Percentiles rank a stretch among this genome's conserved stretches.
Conservation (phyloP, 352 stramenopile genomes). For the Phytophthora tentaculata region DNA sequence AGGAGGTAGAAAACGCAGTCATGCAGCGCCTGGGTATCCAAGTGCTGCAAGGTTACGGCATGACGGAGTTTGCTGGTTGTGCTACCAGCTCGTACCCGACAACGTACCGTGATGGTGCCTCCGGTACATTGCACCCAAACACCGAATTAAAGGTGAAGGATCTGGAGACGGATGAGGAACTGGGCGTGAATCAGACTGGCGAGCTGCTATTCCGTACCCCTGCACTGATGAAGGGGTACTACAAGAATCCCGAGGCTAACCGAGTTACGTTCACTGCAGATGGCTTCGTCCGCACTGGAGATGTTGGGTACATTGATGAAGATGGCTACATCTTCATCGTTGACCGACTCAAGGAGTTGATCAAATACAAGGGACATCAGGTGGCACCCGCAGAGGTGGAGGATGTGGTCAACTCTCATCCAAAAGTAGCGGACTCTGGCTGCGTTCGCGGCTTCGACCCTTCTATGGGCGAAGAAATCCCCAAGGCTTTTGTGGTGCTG, state of each 20-base stretch:
- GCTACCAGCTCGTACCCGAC: constrained; percentile 52
- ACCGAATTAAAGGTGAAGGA: constrained; percentile 59
- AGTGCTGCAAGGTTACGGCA: constrained; percentile 61
- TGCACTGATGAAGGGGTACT: constrained; percentile 94
- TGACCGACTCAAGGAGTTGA: constrained; percentile 94
- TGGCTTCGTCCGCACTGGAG: constrained; percentile 90
- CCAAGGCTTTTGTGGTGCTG: constrained; percentile 92
- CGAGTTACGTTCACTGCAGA: constrained; percentile 70
- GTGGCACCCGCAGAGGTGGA: constrained; percentile 94
- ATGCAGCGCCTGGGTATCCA: constrained; percentile 60
- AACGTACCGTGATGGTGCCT: constrained; percentile 33
- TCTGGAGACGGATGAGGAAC: constrained; percentile 46
- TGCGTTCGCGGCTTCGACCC: constrained; percentile 57
- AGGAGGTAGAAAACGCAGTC: constrained; percentile 74
- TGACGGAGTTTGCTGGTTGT: constrained; percentile 67
- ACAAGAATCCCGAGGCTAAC: constrained; percentile 89
- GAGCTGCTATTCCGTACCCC: constrained; percentile 90
- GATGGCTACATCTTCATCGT: constrained; percentile 93
- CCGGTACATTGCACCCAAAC: constrained; percentile 59
- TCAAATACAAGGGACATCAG: constrained; percentile 95
- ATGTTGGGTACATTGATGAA: constrained; percentile 93
- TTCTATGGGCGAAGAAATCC: constrained; percentile 85
- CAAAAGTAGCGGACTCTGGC: constrained; percentile 47
- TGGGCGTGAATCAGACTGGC: constrained; percentile 49
- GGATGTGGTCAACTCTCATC: constrained; percentile 87